phyloP scores from a whole-genome alignment of 345 rosid genomes.

The Rhizophora mangle region DNA sequence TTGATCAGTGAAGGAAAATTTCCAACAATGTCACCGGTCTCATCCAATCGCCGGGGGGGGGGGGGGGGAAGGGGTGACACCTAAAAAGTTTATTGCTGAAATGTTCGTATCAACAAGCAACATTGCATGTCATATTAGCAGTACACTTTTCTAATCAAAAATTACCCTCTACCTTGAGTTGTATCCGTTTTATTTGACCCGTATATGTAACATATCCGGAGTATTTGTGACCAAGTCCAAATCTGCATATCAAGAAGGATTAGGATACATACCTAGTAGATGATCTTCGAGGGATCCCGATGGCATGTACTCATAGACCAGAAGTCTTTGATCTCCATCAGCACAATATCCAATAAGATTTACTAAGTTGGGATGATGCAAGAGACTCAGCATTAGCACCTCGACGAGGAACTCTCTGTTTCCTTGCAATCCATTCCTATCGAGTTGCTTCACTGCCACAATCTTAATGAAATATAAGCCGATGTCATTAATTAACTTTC shows the following conservation, averaged over 20 bases:
- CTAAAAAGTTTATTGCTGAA: too few relatives aligned
- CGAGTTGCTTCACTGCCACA: constrained; percentile 68
- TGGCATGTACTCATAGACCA: constrained; percentile 70
- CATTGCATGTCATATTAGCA: too few relatives aligned
- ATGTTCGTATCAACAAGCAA: too few relatives aligned
- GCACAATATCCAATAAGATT: constrained; percentile 71
- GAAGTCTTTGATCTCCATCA: constrained; percentile 69
- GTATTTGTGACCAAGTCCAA: not conserved
- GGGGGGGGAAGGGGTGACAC: too few relatives aligned
- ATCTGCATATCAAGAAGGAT: not conserved
- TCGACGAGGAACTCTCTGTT: constrained; percentile 64
- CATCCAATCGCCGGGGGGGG: too few relatives aligned
- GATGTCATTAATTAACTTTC: not conserved
- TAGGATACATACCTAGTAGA: constrained; percentile 42
- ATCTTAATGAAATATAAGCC: constrained; percentile 25
- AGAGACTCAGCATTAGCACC: constrained; percentile 58
- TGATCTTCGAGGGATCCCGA: constrained; percentile 60
- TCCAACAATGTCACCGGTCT: too few relatives aligned
- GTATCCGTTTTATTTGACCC: too few relatives aligned
- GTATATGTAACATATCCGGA: too few relatives aligned
- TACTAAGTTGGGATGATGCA: constrained; percentile 60
- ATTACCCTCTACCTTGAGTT: too few relatives aligned
- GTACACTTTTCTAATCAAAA: too few relatives aligned
- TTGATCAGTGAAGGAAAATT: too few relatives aligned
- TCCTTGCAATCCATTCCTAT: constrained; percentile 64